A percentile compares a stretch with the other conserved stretches of the same genome.
These are phyloP conservation scores for Saccharomycopsis sp. DNA, from an alignment of 805 yeast genomes.

Conservation along the genomic window DNA sequence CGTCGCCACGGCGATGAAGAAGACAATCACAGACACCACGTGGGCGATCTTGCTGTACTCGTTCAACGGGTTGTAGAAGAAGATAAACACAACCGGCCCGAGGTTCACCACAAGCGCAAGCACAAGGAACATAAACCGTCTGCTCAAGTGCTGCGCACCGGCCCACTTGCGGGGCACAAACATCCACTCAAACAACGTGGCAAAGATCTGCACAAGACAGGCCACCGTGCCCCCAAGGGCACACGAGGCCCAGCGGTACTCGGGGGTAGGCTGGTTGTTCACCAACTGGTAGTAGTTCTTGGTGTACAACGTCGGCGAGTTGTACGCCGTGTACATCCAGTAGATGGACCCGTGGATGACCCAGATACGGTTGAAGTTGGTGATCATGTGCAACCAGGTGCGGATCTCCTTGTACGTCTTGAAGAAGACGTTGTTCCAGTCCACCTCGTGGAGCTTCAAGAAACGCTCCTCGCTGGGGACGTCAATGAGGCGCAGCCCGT, in stretches of 20 bases:
- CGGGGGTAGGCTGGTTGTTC: slow-evolving; percentile 82
- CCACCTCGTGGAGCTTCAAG: slow-evolving; percentile 81
- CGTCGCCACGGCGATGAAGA: slow-evolving; percentile 82
- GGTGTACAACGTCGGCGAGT: slow-evolving; percentile 88
- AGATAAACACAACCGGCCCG: slow-evolving; percentile 81
- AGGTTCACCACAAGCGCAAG: slow-evolving; percentile 63
- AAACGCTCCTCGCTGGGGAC: slow-evolving; percentile 87
- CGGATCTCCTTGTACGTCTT: slow-evolving; percentile 94
- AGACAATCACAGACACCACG: slow-evolving; percentile 77
- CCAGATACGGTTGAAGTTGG: slow-evolving; percentile 98
- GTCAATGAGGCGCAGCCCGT: slow-evolving; percentile 87
- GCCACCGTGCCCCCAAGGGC: slow-evolving; percentile 93
- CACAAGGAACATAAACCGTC: slow-evolving; percentile 74
- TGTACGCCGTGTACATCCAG: slow-evolving; percentile 95
- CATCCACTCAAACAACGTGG: slow-evolving; percentile 89
- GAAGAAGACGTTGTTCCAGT: slow-evolving; percentile 87
- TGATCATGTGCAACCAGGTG: slow-evolving; percentile 93
- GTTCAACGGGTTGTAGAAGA: slow-evolving; percentile 68
- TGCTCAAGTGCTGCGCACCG: slow-evolving; percentile 93
- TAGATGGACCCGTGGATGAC: slow-evolving; percentile 80
- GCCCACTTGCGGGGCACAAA: slow-evolving; percentile 98
- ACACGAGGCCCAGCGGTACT: slow-evolving; percentile 86
- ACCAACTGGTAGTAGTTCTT: slow-evolving; percentile 74
- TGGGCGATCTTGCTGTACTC: slow-evolving; percentile 65
- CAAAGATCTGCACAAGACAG: slow-evolving; percentile 68